Evolutionary conservation across 2,329 filamentous ascomycete species (phyloP), one percentile per base, ranked within the genome.

Genomic region (Thelonectria blattea): DNA sequence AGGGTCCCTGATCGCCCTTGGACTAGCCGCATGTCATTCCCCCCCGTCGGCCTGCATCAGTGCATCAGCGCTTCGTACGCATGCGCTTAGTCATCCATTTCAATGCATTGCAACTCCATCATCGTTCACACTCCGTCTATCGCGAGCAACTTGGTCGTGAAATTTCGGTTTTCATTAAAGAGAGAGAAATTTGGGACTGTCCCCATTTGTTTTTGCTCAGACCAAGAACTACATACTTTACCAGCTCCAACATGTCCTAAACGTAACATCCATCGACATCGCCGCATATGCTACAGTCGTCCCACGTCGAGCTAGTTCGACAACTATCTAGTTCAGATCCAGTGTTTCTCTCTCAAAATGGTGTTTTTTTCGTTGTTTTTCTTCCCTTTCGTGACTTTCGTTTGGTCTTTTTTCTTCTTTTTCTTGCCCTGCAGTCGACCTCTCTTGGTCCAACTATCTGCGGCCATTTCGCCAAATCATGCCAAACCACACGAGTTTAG

Each of bases 311-410:
- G 63, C 67, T 46, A 54, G 68, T 72, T 59, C 65, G 63, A 60
- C 68, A 69, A 64, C 51, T 62, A 63, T 65, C 58, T 39, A 65
- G 65, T 57, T 32, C 22, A 49, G 50, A 64, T 65, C 65, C 58
- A 70, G 60, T 54, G n/a, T 65, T 65, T 63, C 69, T 65, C 64
- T 69, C 69, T 52, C 70, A 56, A n/a, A 66, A 58, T 46, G 52
- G 65, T 65, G 65, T 66, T 65, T 60, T 68, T 68, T 67, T 62
- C 58, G 58, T 67, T 30, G 61, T 72, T 66, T 71, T 70, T 71
- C 65, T 67, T 61, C 52, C 27, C 27, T 61, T 63, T 67, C 57
- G 42, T 65, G 18, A 15, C 11, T 50, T 59, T 62, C 61, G 47
- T 56, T 43, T 11, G 11, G 6, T 24, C 70, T 70, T 60, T 65